A percentile compares a stretch with the other conserved stretches of the same genome.
phyloP scores from a whole-genome alignment of 371 early-diverging fungal genomes.

The Blakeslea trispora region DNA sequence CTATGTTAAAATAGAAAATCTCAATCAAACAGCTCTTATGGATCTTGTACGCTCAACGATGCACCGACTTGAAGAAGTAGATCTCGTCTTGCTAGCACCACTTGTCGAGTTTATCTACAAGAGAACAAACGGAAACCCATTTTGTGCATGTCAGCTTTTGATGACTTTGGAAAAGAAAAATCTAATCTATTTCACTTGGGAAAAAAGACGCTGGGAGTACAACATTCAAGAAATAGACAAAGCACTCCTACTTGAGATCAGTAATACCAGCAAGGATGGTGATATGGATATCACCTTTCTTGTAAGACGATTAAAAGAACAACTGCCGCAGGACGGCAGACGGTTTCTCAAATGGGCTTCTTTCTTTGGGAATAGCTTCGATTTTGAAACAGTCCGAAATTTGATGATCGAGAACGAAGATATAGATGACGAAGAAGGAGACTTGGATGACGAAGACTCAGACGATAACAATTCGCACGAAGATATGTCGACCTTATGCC shows the following conservation, averaged over 20 bases:
- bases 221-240: conserved; percentile 51
- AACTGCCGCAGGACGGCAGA: conserved; percentile 45
- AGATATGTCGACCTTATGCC: neutral
- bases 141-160: conserved; percentile 44
- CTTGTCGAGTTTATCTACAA: conserved; percentile 45
- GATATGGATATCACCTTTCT: conserved; percentile 46
- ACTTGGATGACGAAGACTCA: conserved; percentile 20
- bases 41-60: conserved; percentile 43
- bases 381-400: conserved; percentile 44
- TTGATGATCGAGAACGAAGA: conserved; percentile 43
- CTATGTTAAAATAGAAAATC: conserved; percentile 39
- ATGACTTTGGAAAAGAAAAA: conserved; percentile 47
- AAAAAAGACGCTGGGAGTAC: conserved; percentile 51
- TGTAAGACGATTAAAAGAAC: conserved; percentile 40
- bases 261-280: conserved; percentile 22
- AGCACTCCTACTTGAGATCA: conserved; percentile 28
- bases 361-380: conserved; percentile 49
- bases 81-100: conserved; percentile 32
- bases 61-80: conserved; percentile 45
- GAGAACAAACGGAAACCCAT: conserved; percentile 47
- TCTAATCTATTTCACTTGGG: conserved; percentile 50
- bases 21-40: conserved; percentile 41
- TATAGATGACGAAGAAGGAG: conserved; percentile 22
- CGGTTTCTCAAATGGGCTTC: conserved; percentile 55
- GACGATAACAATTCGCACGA: conserved; percentile 1